Evolutionary conservation across 805 yeast species (phyloP), one percentile per base, ranked within the genome.

Genomic region (Sugiyamaella chiloensis): DNA sequence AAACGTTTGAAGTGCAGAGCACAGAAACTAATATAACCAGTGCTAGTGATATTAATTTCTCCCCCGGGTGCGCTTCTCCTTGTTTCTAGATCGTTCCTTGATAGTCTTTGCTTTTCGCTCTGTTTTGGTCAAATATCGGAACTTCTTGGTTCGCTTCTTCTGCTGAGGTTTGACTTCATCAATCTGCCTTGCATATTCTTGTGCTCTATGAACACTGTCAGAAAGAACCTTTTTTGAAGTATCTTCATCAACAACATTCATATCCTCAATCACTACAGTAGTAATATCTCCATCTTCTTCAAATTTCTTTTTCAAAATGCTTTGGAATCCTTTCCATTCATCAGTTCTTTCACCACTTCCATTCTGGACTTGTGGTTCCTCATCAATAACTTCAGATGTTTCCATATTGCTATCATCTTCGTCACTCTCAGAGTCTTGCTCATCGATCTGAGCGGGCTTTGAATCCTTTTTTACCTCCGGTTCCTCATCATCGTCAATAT

Each of bases 101-200:
- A 57, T 36, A 24, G 56, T 76, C 50, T 80, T 79, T 17, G 65
- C 66, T 58, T 70, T 80, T 67, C 98, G 78, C 67, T 89, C 96
- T 23, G 73, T 68, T 65, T 88, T 87, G 42, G 93, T 79, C 64
- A 90, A 74, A 59, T 90, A 91, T 68, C 96, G 80, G 61, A 89
- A 89, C 75, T 90, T 90, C 75, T 81, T 83, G 76, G 83, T 84
- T 67, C 74, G 78, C 51, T 54, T 54, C 52, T 59, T 59, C 43
- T 41, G 46, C 29, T 46, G 46, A n/a, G n/a, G n/a, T 37, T 26
- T 58, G 54, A 30, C 56, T 51, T 24, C 76, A 35, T 73, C 65
- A 55, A 73, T 76, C 14, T 86, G 80, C 64, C 54, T 77, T 1
- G 96, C 97, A 59, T 91, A 89, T 61, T 86, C 80, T 58, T 83